phyloP scores from a whole-genome alignment of 148 eudicot species.

The Silene latifolia region DNA sequence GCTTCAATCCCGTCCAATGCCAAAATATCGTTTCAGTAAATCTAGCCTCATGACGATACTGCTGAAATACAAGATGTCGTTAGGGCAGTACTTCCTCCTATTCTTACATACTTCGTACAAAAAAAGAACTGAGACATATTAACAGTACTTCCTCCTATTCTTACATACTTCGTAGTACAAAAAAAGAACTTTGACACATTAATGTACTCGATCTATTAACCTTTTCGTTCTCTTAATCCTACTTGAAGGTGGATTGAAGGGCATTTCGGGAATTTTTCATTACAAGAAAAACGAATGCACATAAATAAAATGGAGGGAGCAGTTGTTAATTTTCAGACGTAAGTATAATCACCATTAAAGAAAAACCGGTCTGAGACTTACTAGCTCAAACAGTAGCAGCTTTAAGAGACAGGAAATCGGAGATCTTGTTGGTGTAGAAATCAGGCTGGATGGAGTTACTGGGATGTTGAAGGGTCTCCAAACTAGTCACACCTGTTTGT shows the following conservation, averaged over 20 bases:
- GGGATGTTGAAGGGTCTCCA: constrained; percentile 77
- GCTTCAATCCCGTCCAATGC: not conserved
- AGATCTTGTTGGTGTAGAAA: constrained; percentile 86
- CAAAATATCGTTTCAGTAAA: not conserved
- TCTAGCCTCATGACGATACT: not conserved
- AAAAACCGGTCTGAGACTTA: constrained; percentile 12
- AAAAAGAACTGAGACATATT: too few relatives aligned
- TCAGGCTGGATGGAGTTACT: constrained; percentile 84
- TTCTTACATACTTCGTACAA: too few relatives aligned
- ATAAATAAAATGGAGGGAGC: too few relatives aligned
- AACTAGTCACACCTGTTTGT: constrained; percentile 64
- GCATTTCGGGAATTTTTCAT: too few relatives aligned
- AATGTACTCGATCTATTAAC: too few relatives aligned
- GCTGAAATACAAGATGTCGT: not conserved
- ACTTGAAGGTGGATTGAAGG: too few relatives aligned
- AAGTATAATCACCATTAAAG: not conserved
- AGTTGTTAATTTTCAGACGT: not conserved
- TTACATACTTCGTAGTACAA: too few relatives aligned
- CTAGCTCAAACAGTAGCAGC: constrained; percentile 62
- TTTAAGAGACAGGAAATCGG: constrained; percentile 83
- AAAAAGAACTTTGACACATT: too few relatives aligned
- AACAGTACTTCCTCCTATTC: too few relatives aligned
- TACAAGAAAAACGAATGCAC: too few relatives aligned
- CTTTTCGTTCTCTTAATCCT: too few relatives aligned
- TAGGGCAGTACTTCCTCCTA: not conserved